A percentile compares a stretch with the other conserved stretches of the same genome.
Evolutionary conservation across 176 grass and related monocot species (phyloP).

Genomic region (Hordeum marinum): DNA sequence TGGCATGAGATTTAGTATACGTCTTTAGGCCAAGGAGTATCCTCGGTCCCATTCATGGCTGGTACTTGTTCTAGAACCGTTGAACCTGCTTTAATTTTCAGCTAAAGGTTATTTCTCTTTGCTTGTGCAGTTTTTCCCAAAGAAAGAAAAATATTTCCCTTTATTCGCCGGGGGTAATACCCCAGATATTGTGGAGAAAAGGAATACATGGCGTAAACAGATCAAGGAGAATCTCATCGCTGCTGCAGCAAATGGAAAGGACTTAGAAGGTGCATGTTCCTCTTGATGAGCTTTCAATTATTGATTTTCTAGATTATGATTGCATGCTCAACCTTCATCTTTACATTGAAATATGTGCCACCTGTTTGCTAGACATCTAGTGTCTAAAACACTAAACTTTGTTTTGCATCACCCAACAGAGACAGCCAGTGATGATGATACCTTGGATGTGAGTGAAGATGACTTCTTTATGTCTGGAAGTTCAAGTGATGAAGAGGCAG

Average conservation of each 20-base stretch:
- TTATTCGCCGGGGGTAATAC: constrained; percentile 70
- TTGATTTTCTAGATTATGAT: constrained; percentile 6
- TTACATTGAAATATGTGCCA: not conserved
- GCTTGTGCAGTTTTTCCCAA: constrained; percentile 82
- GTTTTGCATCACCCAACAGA: constrained; percentile 46
- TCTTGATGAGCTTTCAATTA: not conserved
- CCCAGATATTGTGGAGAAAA: constrained; percentile 52
- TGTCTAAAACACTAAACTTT: constrained; percentile 22
- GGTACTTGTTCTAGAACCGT: constrained; percentile 7
- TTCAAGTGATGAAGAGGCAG: constrained; percentile 99
- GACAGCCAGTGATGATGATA: constrained; percentile 91
- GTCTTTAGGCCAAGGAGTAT: not conserved
- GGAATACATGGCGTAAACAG: constrained; percentile 70
- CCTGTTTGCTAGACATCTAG: not conserved
- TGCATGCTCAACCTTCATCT: not conserved
- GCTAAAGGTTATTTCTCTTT: constrained; percentile 26
- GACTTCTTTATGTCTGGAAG: constrained; percentile 97
- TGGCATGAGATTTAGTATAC: not conserved
- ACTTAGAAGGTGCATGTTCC: constrained; percentile 66
- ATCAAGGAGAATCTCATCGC: constrained; percentile 78
- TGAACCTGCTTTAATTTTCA: constrained; percentile 23
- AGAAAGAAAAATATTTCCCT: constrained; percentile 80
- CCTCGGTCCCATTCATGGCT: not conserved
- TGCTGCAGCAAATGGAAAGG: constrained; percentile 82
- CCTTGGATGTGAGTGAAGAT: constrained; percentile 85